A percentile compares a stretch with the other conserved stretches of the same genome.
phyloP scores from a whole-genome alignment of 768 basidiomycete genomes.

The Nevesoporus exiguus region DNA sequence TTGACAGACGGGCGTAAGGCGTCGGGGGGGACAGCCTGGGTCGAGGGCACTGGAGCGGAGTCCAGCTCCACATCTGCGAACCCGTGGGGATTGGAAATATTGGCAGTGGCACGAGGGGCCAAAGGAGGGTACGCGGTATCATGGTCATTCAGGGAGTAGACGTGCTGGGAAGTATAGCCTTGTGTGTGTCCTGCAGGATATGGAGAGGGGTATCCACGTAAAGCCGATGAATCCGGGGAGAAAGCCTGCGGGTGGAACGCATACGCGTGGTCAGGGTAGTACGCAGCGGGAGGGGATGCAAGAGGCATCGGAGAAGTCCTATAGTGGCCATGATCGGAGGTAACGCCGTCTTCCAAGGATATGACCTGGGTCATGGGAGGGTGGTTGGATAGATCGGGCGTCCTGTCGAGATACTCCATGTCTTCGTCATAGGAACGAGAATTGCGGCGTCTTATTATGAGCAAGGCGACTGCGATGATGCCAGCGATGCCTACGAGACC shows the following conservation, averaged over 20 bases:
- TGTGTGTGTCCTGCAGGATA: constrained; percentile 8
- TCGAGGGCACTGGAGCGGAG: constrained; percentile 2
- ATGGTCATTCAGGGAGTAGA: constrained; percentile 23
- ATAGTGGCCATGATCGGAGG: constrained; percentile 25
- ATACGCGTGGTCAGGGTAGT: constrained; percentile 24
- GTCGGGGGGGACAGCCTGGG: constrained; percentile 5
- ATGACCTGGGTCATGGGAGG: constrained; percentile 9
- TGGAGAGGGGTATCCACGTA: not conserved
- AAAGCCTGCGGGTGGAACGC: constrained; percentile 11
- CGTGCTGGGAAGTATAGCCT: constrained; percentile 18
- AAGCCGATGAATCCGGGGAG: not conserved
- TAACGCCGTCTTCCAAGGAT: constrained; percentile 13
- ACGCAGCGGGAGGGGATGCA: constrained; percentile 14
- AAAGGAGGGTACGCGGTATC: constrained; percentile 29
- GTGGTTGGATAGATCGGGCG: constrained; percentile 5
- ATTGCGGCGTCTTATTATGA: constrained; percentile 31
- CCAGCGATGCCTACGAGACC: constrained; percentile 36
- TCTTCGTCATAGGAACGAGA: constrained; percentile 26
- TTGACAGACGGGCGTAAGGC: constrained; percentile 17
- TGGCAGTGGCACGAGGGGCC: not conserved
- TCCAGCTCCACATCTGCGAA: constrained; percentile 5
- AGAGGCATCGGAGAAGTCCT: constrained; percentile 16
- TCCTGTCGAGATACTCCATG: constrained; percentile 28
- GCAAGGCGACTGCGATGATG: constrained; percentile 27
- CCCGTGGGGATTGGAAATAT: constrained; percentile 18